Conservation (phyloP, 2,329 filamentous ascomycete genomes). For the Zarea fungicola region DNA sequence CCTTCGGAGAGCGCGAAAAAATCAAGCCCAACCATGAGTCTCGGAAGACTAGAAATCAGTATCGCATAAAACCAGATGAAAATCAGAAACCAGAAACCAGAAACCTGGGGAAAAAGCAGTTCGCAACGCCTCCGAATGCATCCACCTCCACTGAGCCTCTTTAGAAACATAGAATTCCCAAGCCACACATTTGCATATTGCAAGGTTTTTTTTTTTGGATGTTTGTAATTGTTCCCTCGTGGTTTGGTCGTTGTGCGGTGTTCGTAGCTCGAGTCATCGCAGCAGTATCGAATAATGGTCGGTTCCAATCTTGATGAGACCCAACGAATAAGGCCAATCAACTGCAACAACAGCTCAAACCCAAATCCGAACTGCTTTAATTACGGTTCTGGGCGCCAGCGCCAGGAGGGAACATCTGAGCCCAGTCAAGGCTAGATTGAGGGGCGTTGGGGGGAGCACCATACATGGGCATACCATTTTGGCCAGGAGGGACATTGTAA, state of each 20-base stretch:
- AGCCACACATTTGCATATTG: background rate
- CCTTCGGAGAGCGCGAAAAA: constrained; percentile 16
- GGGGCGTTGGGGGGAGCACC: constrained; percentile 55
- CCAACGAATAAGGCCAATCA: no score
- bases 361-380: constrained; percentile 23
- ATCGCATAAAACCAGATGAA: constrained; percentile 22
- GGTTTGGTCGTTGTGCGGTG: background rate
- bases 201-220: background rate
- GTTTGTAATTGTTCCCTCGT: constrained; percentile 2
- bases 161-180: constrained; percentile 1
- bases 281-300: no score
- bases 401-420: constrained; percentile 72
- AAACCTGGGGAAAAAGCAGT: constrained; percentile 19
- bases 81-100: constrained; percentile 19
- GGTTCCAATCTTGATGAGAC: no score
- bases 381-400: constrained; percentile 49
- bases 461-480: constrained; percentile 62
- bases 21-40: constrained; percentile 14
- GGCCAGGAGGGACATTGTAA: constrained; percentile 58
- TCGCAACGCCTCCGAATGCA: constrained; percentile 36
- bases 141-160: constrained; percentile 25
- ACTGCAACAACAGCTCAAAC: background rate
- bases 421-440: constrained; percentile 65
- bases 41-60: constrained; percentile 16
- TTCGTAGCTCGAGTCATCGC: background rate